Evolutionary conservation across 352 stramenopile genomes (phyloP).

Genomic region (Pythium phragmiticola): DNA sequence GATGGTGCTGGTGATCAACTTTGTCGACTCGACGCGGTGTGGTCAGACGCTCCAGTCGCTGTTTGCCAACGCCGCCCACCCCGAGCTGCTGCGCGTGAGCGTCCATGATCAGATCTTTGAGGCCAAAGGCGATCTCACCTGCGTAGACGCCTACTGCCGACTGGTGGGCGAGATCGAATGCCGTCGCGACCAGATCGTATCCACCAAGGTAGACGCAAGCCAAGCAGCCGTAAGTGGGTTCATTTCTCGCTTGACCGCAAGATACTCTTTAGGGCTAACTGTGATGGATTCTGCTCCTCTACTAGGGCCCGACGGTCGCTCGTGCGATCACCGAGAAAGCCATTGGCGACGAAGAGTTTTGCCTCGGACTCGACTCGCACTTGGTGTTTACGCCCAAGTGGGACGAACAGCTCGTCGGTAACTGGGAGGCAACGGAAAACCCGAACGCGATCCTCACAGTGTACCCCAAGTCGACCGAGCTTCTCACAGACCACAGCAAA

Average conservation of each 20-base stretch:
- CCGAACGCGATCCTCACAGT: conserved; percentile 72
- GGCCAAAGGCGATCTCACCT: conserved; percentile 48
- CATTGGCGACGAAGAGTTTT: conserved; percentile 7
- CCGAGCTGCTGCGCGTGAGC: conserved; percentile 52
- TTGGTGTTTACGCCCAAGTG: conserved; percentile 64
- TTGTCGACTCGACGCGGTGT: conserved; percentile 66
- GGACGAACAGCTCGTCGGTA: conserved; percentile 61
- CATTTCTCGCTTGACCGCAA: too few relatives aligned
- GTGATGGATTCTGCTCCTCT: too few relatives aligned
- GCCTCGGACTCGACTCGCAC: conserved; percentile 70
- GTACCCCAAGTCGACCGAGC: conserved; percentile 70
- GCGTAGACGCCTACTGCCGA: conserved; percentile 59
- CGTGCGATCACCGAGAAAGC: too few relatives aligned
- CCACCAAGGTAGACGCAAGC: conserved; percentile 38
- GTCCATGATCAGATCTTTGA: conserved; percentile 70
- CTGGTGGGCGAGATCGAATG: conserved; percentile 56
- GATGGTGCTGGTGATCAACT: conserved; percentile 76
- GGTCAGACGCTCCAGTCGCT: conserved; percentile 72
- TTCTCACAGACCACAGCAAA: conserved; percentile 37
- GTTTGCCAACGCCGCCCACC: conserved; percentile 56
- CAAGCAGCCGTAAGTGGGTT: too few relatives aligned
- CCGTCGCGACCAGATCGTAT: conserved; percentile 58
- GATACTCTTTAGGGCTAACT: too few relatives aligned
- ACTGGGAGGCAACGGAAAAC: conserved; percentile 73
- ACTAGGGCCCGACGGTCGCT: too few relatives aligned